phyloP scores from a whole-genome alignment of 2,329 filamentous ascomycete species.

The Colletotrichum costaricense region DNA sequence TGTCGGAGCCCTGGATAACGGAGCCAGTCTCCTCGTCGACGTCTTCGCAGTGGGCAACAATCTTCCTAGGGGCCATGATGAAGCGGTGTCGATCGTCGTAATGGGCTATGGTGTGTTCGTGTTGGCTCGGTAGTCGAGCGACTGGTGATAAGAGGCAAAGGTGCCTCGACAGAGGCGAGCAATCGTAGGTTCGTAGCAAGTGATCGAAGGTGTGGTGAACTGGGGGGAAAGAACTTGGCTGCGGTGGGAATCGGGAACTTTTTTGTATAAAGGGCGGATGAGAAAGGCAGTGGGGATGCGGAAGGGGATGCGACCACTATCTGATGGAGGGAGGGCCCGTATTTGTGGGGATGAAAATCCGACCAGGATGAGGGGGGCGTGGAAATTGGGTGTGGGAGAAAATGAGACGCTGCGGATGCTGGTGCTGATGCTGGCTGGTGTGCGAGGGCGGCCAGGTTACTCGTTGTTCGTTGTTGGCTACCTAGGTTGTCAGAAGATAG shows the following conservation, averaged over 20 bases:
- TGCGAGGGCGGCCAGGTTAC: not conserved
- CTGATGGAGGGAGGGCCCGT: slow-evolving; percentile 36
- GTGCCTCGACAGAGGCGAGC: slow-evolving; percentile 34
- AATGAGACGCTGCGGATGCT: slow-evolving; percentile 6
- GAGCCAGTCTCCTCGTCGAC: slow-evolving; percentile 63
- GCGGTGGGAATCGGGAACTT: slow-evolving; percentile 37
- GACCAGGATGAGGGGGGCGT: slow-evolving; percentile 27
- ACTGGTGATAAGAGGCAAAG: slow-evolving; percentile 30
- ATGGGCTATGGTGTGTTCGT: not conserved
- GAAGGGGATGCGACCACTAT: slow-evolving; percentile 36
- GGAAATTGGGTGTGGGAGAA: slow-evolving; percentile 24
- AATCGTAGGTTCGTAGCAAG: slow-evolving; percentile 33
- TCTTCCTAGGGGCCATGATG: slow-evolving; percentile 54
- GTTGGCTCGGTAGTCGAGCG: slow-evolving; percentile 28
- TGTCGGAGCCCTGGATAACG: slow-evolving; percentile 49
- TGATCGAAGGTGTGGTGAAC: slow-evolving; percentile 14
- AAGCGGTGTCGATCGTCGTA: slow-evolving; percentile 37
- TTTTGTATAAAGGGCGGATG: slow-evolving; percentile 35
- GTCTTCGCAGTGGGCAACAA: slow-evolving; percentile 61
- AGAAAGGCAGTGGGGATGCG: slow-evolving; percentile 29
- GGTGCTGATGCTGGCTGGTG: slow-evolving; percentile 1
- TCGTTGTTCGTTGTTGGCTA: not conserved
- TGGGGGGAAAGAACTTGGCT: slow-evolving; percentile 1
- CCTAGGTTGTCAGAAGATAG: not conserved
- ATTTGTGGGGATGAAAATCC: slow-evolving; percentile 33